Percentiles rank a stretch among this genome's conserved stretches.
Conservation (phyloP, 805 yeast genomes). For the Nakazawaea holstii region DNA sequence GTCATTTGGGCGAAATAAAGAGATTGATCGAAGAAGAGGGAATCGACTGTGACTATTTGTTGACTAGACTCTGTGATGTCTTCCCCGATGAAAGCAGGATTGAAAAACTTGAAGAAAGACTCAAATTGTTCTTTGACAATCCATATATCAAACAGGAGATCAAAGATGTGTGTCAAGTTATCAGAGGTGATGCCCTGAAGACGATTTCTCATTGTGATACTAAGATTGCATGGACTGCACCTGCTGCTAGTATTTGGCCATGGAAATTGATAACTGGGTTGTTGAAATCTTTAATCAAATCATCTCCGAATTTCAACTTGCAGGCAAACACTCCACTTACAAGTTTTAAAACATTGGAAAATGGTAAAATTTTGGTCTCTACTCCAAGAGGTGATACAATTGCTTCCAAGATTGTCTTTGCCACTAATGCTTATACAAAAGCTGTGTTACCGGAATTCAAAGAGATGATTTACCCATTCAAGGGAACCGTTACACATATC, state of each 20-base stretch:
- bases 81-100: neutral
- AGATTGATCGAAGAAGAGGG: constrained; percentile 22
- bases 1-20: constrained; percentile 25
- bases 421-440: constrained; percentile 26
- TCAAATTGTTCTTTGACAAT: constrained; percentile 20
- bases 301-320: constrained; percentile 28
- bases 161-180: constrained; percentile 26
- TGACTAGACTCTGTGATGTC: constrained; percentile 25
- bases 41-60: constrained; percentile 24
- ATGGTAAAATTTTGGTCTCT: constrained; percentile 25
- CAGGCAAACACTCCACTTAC: constrained; percentile 37
- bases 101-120: constrained; percentile 6
- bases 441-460: constrained; percentile 16
- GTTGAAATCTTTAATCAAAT: constrained; percentile 24
- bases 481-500: constrained; percentile 23
- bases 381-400: constrained; percentile 26
- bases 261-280: constrained; percentile 32
- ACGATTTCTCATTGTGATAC: constrained; percentile 24
- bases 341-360: constrained; percentile 17
- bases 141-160: constrained; percentile 22
- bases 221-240: constrained; percentile 27
- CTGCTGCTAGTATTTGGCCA: constrained; percentile 41
- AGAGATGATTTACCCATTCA: constrained; percentile 22
- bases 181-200: constrained; percentile 25
- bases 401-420: constrained; percentile 28